Conservation (phyloP, 371 early-diverging fungal species). For the Mortierella sp. region DNA sequence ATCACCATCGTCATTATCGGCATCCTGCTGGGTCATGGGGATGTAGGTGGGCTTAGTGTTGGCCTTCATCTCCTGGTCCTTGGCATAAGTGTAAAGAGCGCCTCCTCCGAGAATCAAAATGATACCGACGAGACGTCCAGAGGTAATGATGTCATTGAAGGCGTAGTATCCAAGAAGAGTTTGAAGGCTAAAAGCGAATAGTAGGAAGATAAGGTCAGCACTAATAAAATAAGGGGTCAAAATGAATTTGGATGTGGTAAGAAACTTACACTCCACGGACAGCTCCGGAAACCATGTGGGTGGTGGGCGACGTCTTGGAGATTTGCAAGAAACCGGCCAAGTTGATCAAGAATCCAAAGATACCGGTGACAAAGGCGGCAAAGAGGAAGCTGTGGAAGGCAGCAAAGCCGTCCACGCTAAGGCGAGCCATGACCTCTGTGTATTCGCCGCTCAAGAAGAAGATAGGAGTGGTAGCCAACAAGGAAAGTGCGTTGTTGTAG, state of each 20-base stretch:
- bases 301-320: conserved; percentile 70
- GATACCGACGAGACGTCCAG: conserved; percentile 60
- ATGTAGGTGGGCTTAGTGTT: conserved; percentile 49
- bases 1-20: conserved; percentile 32
- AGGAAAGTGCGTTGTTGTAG: conserved; percentile 68
- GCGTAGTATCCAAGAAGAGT: conserved; percentile 63
- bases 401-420: conserved; percentile 13
- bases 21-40: conserved; percentile 57
- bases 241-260: not conserved
- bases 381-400: conserved; percentile 48
- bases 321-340: conserved; percentile 73
- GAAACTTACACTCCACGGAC: conserved; percentile 60
- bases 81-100: conserved; percentile 61
- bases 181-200: conserved; percentile 54
- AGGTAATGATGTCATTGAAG: conserved; percentile 61
- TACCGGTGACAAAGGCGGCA: conserved; percentile 63
- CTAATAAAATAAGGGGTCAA: not conserved
- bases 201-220: not conserved
- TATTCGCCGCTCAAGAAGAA: conserved; percentile 63
- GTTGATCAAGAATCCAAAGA: conserved; percentile 71
- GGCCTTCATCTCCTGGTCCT: conserved; percentile 53
- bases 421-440: not conserved
- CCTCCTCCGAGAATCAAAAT: conserved; percentile 61
- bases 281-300: conserved; percentile 66
- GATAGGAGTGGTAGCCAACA: conserved; percentile 60